phyloP scores from a whole-genome alignment of 2,329 filamentous ascomycete genomes.

The Zasmidium angulare region DNA sequence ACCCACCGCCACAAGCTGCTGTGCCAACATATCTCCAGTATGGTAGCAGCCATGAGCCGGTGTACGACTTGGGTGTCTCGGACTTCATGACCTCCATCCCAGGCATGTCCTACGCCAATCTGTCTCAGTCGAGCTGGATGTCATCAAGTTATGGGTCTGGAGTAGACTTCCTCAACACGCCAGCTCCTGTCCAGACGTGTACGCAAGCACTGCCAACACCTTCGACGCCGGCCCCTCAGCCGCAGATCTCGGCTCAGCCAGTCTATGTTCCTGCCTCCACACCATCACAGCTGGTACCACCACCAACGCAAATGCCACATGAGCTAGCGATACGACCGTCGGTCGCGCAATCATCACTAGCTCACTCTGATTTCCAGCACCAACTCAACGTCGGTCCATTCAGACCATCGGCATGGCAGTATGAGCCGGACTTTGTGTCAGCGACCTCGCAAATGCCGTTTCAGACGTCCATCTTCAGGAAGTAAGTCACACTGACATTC shows the following conservation, averaged over 20 bases:
- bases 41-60: constrained; percentile 28
- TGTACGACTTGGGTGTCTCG: constrained; percentile 29
- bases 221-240: constrained; percentile 27
- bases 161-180: constrained; percentile 27
- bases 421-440: constrained; percentile 43
- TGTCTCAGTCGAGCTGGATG: constrained; percentile 19
- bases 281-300: constrained; percentile 29
- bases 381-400: constrained; percentile 42
- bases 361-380: constrained; percentile 23
- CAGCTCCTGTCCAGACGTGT: constrained; percentile 27
- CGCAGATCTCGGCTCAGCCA: constrained; percentile 29
- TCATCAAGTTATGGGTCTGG: constrained; percentile 21
- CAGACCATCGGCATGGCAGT: constrained; percentile 47
- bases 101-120: constrained; percentile 43
- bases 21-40: constrained; percentile 38
- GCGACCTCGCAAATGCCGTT: constrained; percentile 43
- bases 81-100: constrained; percentile 48
- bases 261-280: constrained; percentile 26
- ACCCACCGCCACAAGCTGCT: constrained; percentile 28
- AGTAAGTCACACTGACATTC: constrained; percentile 22
- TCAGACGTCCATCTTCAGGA: constrained; percentile 52
- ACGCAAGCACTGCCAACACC: constrained; percentile 26
- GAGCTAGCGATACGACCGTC: constrained; percentile 30
- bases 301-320: constrained; percentile 31
- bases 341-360: constrained; percentile 25